Conservation (phyloP, 768 basidiomycete genomes). For the Trametes maxima region DNA sequence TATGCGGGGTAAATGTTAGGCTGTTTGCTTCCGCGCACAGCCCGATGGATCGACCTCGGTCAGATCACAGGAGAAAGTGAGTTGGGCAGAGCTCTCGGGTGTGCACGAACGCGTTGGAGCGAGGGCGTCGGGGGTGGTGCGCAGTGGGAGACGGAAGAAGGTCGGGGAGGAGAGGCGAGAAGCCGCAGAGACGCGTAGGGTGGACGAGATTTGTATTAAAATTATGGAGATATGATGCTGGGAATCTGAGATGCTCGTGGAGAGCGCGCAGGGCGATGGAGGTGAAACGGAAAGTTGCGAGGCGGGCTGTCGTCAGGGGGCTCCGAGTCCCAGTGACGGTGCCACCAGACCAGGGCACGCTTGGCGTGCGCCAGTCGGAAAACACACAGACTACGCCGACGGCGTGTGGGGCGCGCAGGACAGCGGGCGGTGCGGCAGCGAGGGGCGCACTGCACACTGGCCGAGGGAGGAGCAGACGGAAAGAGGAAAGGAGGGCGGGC, state of each 20-base stretch:
- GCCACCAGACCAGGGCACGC: neutral
- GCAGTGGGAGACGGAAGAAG: constrained; percentile 12
- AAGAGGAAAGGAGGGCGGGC: neutral
- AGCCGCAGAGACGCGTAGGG: constrained; percentile 11
- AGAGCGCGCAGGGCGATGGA: constrained; percentile 13
- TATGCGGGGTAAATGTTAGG: constrained; percentile 13
- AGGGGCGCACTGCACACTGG: neutral
- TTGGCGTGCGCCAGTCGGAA: neutral
- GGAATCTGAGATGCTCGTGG: constrained; percentile 20
- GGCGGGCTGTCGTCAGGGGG: constrained; percentile 15
- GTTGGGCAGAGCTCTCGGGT: neutral
- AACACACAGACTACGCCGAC: neutral
- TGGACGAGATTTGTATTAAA: constrained; percentile 10
- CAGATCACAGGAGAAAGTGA: neutral
- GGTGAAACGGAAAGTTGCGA: constrained; percentile 23
- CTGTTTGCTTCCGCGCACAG: constrained; percentile 22
- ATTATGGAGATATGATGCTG: constrained; percentile 20
- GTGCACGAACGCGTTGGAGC: neutral
- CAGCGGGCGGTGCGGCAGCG: neutral
- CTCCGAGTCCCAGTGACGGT: neutral
- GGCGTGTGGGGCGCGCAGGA: neutral
- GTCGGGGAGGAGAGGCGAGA: constrained; percentile 6
- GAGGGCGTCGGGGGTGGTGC: neutral
- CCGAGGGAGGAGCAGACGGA: neutral
- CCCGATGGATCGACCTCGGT: neutral